Percentiles rank a stretch among this genome's conserved stretches.
These are phyloP conservation scores for Mycena amicta DNA, from an alignment of 768 basidiomycete species.

Conservation along the genomic window DNA sequence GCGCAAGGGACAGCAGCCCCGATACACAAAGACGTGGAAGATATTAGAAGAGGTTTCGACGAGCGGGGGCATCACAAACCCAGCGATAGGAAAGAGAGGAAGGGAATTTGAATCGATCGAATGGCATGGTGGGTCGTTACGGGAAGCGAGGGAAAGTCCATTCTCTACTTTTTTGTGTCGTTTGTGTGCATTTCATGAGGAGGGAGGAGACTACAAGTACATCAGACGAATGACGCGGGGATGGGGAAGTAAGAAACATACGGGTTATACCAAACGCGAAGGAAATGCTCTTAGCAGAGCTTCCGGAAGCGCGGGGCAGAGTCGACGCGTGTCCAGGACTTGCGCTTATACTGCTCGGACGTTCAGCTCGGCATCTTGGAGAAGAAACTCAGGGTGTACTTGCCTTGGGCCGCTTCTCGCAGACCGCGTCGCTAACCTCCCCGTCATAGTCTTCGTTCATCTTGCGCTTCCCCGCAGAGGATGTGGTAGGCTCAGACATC, in stretches of 20 bases:
- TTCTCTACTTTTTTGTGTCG: neutral
- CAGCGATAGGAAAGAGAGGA: neutral
- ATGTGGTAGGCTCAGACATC: neutral
- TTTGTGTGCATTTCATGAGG: neutral
- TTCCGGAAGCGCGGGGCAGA: neutral
- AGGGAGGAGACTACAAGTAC: neutral
- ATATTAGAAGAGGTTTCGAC: neutral
- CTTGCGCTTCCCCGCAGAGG: slow-evolving; percentile 10
- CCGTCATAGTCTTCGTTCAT: neutral
- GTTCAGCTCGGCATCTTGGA: neutral
- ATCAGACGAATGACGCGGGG: too few species aligned
- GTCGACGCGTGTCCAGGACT: slow-evolving; percentile 20
- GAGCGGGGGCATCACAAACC: neutral
- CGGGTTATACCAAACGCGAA: too few species aligned
- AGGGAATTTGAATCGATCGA: slow-evolving; percentile 20
- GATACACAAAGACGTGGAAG: neutral
- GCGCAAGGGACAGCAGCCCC: neutral
- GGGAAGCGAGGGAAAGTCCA: neutral
- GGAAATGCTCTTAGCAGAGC: neutral
- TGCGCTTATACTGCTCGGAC: slow-evolving; percentile 12
- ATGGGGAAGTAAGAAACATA: too few species aligned
- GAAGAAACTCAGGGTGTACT: neutral
- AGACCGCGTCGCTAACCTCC: neutral
- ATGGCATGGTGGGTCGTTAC: slow-evolving; percentile 7
- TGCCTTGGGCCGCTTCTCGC: slow-evolving; percentile 46